A percentile compares a stretch with the other conserved stretches of the same genome.
Evolutionary conservation across 331 rosid genomes (phyloP).

Genomic region (Arachis monticola): DNA sequence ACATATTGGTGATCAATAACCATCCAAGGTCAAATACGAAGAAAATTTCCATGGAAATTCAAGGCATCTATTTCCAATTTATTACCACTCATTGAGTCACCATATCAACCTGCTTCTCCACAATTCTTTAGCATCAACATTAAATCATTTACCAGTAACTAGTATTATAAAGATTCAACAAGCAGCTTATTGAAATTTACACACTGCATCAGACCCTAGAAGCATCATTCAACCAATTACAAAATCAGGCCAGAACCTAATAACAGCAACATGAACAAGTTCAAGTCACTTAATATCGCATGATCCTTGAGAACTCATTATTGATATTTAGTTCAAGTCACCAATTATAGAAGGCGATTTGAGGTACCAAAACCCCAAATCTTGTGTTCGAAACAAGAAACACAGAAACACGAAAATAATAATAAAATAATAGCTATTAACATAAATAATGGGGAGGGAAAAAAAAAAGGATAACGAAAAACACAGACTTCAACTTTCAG

Average conservation of each 20-base stretch:
- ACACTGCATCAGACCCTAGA: constrained; percentile 16
- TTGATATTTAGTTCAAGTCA: not conserved
- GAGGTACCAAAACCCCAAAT: not conserved
- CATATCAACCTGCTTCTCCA: not conserved
- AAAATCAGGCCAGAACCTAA: not conserved
- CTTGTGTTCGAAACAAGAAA: not conserved
- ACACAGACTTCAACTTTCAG: constrained; percentile 1
- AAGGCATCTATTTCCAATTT: constrained; percentile 11
- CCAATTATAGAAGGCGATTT: not conserved
- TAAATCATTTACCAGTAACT: not conserved
- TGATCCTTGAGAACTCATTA: not conserved
- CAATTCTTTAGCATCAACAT: too few species aligned
- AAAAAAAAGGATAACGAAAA: too few species aligned
- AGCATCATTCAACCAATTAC: constrained; percentile 1
- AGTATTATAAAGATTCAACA: not conserved
- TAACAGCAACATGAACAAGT: constrained; percentile 14
- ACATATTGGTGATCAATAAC: not conserved
- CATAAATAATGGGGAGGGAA: not conserved
- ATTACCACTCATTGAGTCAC: not conserved
- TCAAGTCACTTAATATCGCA: not conserved
- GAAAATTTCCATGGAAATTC: constrained; percentile 24
- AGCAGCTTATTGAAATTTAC: constrained; percentile 7
- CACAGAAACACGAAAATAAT: not conserved
- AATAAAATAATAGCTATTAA: not conserved
- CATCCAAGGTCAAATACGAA: constrained; percentile 4